Percentiles rank a stretch among this genome's conserved stretches.
Evolutionary conservation across 2,329 filamentous ascomycete genomes (phyloP).

Genomic region (Sarocladium oryzae): DNA sequence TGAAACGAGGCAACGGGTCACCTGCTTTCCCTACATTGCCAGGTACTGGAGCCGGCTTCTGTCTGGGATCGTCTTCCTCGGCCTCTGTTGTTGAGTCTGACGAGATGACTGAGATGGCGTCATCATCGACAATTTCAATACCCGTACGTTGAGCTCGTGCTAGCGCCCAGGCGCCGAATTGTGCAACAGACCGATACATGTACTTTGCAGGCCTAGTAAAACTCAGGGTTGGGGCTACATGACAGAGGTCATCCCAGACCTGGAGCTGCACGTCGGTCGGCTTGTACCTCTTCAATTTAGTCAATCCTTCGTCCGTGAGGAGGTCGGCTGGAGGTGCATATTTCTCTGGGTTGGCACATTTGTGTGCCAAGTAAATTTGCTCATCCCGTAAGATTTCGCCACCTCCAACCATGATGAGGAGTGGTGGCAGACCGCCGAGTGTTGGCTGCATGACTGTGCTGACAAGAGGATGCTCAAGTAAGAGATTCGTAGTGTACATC

Average conservation of each 20-base stretch:
- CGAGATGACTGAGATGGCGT: slow-evolving; percentile 69
- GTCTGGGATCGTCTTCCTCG: slow-evolving; percentile 17
- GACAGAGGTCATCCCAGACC: slow-evolving; percentile 92
- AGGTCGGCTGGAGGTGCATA: slow-evolving; percentile 64
- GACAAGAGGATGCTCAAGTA: slow-evolving; percentile 81
- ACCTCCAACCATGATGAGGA: slow-evolving; percentile 81
- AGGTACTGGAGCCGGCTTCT: slow-evolving; percentile 1
- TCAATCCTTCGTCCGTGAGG: slow-evolving; percentile 56
- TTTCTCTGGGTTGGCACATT: slow-evolving; percentile 74
- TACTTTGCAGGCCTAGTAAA: slow-evolving; percentile 94
- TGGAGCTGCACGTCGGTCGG: slow-evolving; percentile 91
- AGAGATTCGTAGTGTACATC: slow-evolving; percentile 74
- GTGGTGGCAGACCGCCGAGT: slow-evolving; percentile 79
- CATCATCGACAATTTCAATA: slow-evolving; percentile 77
- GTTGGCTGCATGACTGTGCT: slow-evolving; percentile 85
- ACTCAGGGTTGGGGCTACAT: slow-evolving; percentile 86
- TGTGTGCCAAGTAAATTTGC: slow-evolving; percentile 91
- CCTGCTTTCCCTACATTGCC: slow-evolving; percentile 74
- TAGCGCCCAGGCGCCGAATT: slow-evolving; percentile 89
- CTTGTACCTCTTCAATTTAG: slow-evolving; percentile 58
- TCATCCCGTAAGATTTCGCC: slow-evolving; percentile 88
- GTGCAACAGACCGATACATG: slow-evolving; percentile 88
- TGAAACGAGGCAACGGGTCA: slow-evolving; percentile 73
- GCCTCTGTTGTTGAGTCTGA: slow-evolving; percentile 36
- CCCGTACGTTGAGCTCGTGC: slow-evolving; percentile 72